phyloP scores from a whole-genome alignment of 345 rosid species.

The Cardamine resedifolia region DNA sequence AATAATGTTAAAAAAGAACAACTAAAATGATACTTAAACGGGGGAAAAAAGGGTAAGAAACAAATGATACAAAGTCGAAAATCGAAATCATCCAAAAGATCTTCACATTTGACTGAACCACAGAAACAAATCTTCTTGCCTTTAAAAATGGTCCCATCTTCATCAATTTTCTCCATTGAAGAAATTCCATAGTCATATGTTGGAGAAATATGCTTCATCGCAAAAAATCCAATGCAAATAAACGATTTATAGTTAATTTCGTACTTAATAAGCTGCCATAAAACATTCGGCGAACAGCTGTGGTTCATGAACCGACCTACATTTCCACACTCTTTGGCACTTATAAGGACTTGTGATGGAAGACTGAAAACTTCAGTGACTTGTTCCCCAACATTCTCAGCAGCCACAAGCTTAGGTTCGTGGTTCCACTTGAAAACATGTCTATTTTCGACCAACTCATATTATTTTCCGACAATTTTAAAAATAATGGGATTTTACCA shows the following conservation, averaged over 20 bases:
- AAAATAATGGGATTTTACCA: no score
- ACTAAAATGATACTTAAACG: background rate
- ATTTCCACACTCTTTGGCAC: conserved; percentile 57
- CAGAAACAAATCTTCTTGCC: conserved; percentile 54
- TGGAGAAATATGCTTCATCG: conserved; percentile 49
- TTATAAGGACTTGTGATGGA: conserved; percentile 51
- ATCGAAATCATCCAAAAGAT: conserved; percentile 33
- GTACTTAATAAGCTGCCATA: conserved; percentile 64
- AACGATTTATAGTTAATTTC: conserved; percentile 12
- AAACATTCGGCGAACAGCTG: conserved; percentile 66
- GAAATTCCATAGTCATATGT: conserved; percentile 50
- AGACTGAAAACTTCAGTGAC: conserved; percentile 32
- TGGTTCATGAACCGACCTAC: conserved; percentile 86
- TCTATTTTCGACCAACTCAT: no score
- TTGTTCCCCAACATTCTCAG: conserved; percentile 22
- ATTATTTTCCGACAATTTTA: no score
- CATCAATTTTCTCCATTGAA: background rate
- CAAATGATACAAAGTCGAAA: background rate
- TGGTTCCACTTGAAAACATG: conserved; percentile 30
- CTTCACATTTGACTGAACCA: conserved; percentile 55
- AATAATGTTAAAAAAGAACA: background rate
- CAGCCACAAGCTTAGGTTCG: conserved; percentile 20
- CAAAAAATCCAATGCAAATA: conserved; percentile 43
- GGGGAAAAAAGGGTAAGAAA: background rate
- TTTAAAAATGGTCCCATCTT: conserved; percentile 12